phyloP scores from a whole-genome alignment of 1,284 basidiomycete species.

The Pyrrhoderma noxium region DNA sequence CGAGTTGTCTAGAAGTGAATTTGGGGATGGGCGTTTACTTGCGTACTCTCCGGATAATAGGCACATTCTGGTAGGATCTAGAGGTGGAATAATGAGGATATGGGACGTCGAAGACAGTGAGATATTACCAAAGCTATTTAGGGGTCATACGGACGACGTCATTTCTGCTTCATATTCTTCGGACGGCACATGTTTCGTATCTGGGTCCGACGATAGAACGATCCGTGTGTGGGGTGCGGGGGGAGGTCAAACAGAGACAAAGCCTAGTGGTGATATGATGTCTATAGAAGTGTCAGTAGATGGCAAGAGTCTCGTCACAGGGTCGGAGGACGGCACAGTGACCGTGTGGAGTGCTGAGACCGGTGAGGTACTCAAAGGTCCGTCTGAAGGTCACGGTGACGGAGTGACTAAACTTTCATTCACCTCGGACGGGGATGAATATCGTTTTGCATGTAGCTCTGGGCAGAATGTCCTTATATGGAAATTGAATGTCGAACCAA shows the following conservation, averaged over 20 bases:
- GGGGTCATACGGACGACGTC: slow-evolving; percentile 19
- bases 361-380: too few relatives aligned
- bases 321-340: neutral
- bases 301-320: neutral
- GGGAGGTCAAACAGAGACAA: neutral
- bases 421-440: too few relatives aligned
- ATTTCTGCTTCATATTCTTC: slow-evolving; percentile 17
- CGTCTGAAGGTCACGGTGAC: too few relatives aligned
- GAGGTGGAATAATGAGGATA: too few relatives aligned
- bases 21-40: neutral
- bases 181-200: slow-evolving; percentile 1
- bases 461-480: too few relatives aligned
- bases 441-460: too few relatives aligned
- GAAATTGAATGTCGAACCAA: too few relatives aligned
- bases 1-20: neutral
- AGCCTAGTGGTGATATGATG: neutral
- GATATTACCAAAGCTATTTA: neutral
- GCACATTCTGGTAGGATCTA: slow-evolving; percentile 20
- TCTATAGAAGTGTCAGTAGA: neutral
- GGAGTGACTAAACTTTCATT: too few relatives aligned
- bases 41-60: slow-evolving; percentile 14
- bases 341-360: too few relatives aligned
- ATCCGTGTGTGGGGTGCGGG: slow-evolving; percentile 2
- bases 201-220: slow-evolving; percentile 5
- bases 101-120: slow-evolving; percentile 16